A percentile compares a stretch with the other conserved stretches of the same genome.
phyloP scores from a whole-genome alignment of 345 rosid genomes.

The Hypericum androsaemum region DNA sequence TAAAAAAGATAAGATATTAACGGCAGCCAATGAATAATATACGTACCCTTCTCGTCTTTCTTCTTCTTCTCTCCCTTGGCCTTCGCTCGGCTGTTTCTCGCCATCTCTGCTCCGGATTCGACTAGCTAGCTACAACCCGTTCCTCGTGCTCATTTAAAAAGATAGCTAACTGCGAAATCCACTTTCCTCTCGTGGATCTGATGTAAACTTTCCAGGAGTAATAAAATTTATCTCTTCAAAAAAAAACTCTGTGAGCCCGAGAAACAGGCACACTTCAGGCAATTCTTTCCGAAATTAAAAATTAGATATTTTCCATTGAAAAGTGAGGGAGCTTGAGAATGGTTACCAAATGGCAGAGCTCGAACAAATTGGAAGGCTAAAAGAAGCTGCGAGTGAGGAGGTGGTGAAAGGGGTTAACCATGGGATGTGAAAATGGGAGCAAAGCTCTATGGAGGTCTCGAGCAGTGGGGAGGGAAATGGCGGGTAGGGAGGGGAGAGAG shows the following conservation, averaged over 20 bases:
- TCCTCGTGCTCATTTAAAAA: too few species aligned
- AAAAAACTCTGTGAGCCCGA: not conserved
- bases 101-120: constrained; percentile 36
- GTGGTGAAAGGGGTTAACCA: not conserved
- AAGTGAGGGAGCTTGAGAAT: not conserved
- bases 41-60: constrained; percentile 84
- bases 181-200: constrained; percentile 8
- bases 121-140: not conserved
- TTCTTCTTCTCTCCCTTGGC: constrained; percentile 93
- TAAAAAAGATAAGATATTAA: too few species aligned
- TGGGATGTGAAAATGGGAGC: constrained; percentile 1
- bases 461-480: constrained; percentile 14
- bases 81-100: constrained; percentile 85
- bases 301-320: not conserved
- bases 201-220: constrained; percentile 1
- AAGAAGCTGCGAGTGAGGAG: not conserved
- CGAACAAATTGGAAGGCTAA: constrained; percentile 5
- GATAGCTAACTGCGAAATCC: too few species aligned
- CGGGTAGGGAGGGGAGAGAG: constrained; percentile 12
- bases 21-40: not conserved
- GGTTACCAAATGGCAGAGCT: constrained; percentile 22
- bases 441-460: constrained; percentile 8
- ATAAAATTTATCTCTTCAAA: not conserved
- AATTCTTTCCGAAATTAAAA: constrained; percentile 1
- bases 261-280: not conserved